Evolutionary conservation across 805 yeast genomes (phyloP).

Genomic region (Saturnispora quitensis): DNA sequence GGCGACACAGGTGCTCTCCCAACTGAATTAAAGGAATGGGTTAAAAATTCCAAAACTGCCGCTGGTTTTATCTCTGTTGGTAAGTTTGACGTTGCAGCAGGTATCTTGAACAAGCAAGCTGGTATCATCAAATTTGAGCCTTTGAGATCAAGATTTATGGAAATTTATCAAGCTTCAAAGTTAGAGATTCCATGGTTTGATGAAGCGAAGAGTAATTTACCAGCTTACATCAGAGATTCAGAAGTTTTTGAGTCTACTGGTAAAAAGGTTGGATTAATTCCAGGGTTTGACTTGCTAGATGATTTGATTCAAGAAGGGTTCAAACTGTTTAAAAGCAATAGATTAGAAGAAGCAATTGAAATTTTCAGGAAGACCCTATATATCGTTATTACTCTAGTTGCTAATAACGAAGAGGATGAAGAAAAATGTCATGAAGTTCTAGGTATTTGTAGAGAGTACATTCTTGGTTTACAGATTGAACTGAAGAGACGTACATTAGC

Average conservation of each 20-base stretch:
- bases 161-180: conserved; percentile 75
- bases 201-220: conserved; percentile 43
- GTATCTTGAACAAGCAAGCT: conserved; percentile 77
- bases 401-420: conserved; percentile 66
- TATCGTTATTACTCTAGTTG: conserved; percentile 62
- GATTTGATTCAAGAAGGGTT: conserved; percentile 62
- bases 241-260: conserved; percentile 44
- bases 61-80: conserved; percentile 96
- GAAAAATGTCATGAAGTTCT: conserved; percentile 64
- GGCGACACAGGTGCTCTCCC: conserved; percentile 25
- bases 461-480: conserved; percentile 87
- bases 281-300: conserved; percentile 63
- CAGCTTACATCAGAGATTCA: conserved; percentile 58
- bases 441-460: conserved; percentile 76
- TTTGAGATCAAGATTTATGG: conserved; percentile 69
- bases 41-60: conserved; percentile 78
- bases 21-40: conserved; percentile 71
- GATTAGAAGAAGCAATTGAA: conserved; percentile 71
- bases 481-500: conserved; percentile 77
- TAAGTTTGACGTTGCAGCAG: conserved; percentile 92
- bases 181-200: conserved; percentile 64
- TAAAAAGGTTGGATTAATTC: conserved; percentile 55
- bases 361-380: conserved; percentile 74
- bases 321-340: conserved; percentile 74
- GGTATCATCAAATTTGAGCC: conserved; percentile 88